Percentiles rank a stretch among this genome's conserved stretches.
phyloP scores from a whole-genome alignment of 1,284 basidiomycete species.

The Ustilago xerochloae region DNA sequence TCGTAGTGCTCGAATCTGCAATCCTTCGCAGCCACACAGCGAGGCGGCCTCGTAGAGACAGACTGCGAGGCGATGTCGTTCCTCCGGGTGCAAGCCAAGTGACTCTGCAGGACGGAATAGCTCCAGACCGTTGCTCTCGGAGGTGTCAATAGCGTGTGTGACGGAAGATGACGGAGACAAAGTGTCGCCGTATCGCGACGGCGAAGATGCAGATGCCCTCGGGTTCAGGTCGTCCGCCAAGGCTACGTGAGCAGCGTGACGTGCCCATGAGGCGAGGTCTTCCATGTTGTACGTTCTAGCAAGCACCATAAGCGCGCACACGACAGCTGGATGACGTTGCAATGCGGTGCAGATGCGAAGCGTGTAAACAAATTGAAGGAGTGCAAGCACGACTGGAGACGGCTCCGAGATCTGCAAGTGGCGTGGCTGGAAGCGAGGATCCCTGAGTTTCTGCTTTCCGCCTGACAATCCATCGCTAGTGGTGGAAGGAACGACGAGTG shows the following conservation, averaged over 20 bases:
- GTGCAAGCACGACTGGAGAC: conserved; percentile 85
- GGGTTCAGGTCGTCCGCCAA: conserved; percentile 53
- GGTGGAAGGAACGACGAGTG: conserved; percentile 16
- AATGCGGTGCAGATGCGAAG: conserved; percentile 84
- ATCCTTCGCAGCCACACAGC: conserved; percentile 83
- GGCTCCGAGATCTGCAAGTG: conserved; percentile 85
- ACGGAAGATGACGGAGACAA: conserved; percentile 34
- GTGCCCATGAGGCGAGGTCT: conserved; percentile 81
- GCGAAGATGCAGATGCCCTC: conserved; percentile 17
- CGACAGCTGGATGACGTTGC: conserved; percentile 87
- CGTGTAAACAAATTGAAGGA: conserved; percentile 93
- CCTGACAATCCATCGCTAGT: conserved; percentile 1
- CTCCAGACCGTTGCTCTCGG: conserved; percentile 42
- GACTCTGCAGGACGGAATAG: conserved; percentile 59
- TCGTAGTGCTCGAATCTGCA: conserved; percentile 78
- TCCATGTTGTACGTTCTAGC: conserved; percentile 83
- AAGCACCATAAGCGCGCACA: conserved; percentile 86
- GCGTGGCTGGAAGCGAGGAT: conserved; percentile 82
- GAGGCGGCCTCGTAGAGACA: conserved; percentile 94
- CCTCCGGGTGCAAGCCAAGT: conserved; percentile 69
- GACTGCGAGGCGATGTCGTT: conserved; percentile 83
- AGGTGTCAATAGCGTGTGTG: conserved; percentile 18
- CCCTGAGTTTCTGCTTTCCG: conserved; percentile 64
- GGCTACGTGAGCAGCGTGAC: conserved; percentile 84
- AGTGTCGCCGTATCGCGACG: conserved; percentile 17